A percentile compares a stretch with the other conserved stretches of the same genome.
These are phyloP conservation scores for Pseudohalonectria lignicola DNA, from an alignment of 2,329 filamentous ascomycete species.

Conservation along the genomic window DNA sequence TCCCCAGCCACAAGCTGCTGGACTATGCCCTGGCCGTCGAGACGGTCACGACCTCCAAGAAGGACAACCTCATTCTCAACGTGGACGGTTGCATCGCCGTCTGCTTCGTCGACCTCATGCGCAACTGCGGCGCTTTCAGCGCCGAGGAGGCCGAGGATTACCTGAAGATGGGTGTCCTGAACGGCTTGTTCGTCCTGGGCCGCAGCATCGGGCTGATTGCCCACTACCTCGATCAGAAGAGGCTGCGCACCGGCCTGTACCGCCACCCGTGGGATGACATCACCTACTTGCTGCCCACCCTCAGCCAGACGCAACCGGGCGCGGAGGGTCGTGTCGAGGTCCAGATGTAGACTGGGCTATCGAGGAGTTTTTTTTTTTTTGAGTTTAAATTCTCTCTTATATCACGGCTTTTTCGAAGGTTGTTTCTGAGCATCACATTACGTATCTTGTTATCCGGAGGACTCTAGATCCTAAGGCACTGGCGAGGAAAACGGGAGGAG, in stretches of 20 bases:
- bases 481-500: no score
- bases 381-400: no score
- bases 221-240: slow-evolving; percentile 99
- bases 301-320: slow-evolving; percentile 59
- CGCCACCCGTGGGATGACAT: slow-evolving; percentile 99
- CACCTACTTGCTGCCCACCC: slow-evolving; percentile 81
- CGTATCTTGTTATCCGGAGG: no score
- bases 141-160: slow-evolving; percentile 97
- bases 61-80: slow-evolving; percentile 99
- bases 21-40: slow-evolving; percentile 98
- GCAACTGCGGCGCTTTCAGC: slow-evolving; percentile 96
- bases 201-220: slow-evolving; percentile 98
- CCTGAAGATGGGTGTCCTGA: slow-evolving; percentile 97
- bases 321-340: slow-evolving; percentile 86
- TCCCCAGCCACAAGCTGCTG: slow-evolving; percentile 95
- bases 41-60: slow-evolving; percentile 97
- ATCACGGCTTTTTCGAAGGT: no score
- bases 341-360: slow-evolving; percentile 56
- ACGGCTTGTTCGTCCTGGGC: slow-evolving; percentile 97
- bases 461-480: no score
- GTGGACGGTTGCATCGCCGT: slow-evolving; percentile 97
- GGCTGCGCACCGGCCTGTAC: slow-evolving; percentile 95
- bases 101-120: slow-evolving; percentile 95
- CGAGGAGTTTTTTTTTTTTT: slow-evolving; percentile 3
- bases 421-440: no score